Evolutionary conservation across 192 early-diverging fungal genomes (phyloP).

Genomic region (Phlyctochytrium bullatum): DNA sequence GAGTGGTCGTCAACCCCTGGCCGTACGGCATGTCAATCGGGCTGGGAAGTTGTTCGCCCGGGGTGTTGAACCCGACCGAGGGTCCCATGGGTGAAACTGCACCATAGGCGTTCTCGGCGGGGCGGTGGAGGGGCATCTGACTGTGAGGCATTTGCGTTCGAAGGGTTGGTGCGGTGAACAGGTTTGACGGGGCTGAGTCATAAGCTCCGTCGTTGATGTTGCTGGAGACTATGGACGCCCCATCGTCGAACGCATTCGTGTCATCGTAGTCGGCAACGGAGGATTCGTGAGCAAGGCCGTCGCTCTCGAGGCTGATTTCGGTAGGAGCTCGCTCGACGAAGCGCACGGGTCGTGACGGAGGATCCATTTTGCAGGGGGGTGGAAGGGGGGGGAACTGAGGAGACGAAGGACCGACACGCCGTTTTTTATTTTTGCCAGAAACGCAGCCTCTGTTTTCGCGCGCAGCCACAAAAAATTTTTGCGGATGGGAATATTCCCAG

Average conservation of each 20-base stretch:
- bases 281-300: background rate
- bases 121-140: background rate
- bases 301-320: background rate
- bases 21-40: background rate
- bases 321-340: background rate
- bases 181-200: background rate
- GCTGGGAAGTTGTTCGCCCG: background rate
- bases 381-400: no score
- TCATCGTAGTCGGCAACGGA: background rate
- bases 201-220: background rate
- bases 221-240: background rate
- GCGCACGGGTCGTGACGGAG: background rate
- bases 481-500: no score
- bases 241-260: background rate
- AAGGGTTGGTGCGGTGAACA: background rate
- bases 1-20: background rate
- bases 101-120: background rate
- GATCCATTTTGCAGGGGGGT: no score
- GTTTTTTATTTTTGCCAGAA: no score
- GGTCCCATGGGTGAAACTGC: background rate
- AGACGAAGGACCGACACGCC: no score
- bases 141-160: background rate
- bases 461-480: no score
- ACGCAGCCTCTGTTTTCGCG: no score
- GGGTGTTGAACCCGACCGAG: background rate